Conservation (phyloP, 495 filamentous ascomycete genomes). For the Xylaria flabelliformis region DNA sequence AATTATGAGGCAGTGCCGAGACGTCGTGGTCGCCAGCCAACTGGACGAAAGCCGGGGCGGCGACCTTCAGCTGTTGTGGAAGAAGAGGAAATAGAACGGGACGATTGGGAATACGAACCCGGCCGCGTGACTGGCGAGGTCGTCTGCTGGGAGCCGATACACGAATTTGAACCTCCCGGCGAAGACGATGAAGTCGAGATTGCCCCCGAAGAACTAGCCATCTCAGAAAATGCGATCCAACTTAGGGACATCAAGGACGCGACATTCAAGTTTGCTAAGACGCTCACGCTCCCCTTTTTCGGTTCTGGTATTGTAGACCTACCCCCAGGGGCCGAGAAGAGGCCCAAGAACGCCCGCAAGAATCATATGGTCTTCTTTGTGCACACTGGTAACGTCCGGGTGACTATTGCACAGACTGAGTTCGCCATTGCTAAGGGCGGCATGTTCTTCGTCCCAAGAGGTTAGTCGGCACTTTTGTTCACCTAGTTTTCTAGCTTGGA, state of each 20-base stretch:
- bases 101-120: conserved; percentile 57
- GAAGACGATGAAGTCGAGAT: conserved; percentile 56
- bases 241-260: conserved; percentile 76
- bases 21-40: conserved; percentile 39
- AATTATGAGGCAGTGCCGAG: conserved; percentile 31
- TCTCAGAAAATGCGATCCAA: conserved; percentile 74
- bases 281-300: conserved; percentile 81
- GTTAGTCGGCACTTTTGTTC: conserved; percentile 59
- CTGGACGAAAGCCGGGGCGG: conserved; percentile 29
- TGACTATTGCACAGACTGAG: conserved; percentile 77
- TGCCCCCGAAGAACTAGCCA: conserved; percentile 71
- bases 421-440: conserved; percentile 87
- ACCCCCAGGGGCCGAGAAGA: conserved; percentile 79
- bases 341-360: conserved; percentile 85
- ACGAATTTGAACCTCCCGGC: conserved; percentile 47
- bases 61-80: conserved; percentile 23
- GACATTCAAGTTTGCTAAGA: conserved; percentile 85
- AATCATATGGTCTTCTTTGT: conserved; percentile 98
- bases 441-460: conserved; percentile 91
- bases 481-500: neutral
- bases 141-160: conserved; percentile 53
- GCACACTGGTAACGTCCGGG: conserved; percentile 73
- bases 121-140: conserved; percentile 55
- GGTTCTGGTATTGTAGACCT: conserved; percentile 89
- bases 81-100: conserved; percentile 53